Evolutionary conservation across 169 alveolate species (phyloP), one percentile per base, ranked within the genome.

Genomic region (Plasmodium relictum): DNA sequence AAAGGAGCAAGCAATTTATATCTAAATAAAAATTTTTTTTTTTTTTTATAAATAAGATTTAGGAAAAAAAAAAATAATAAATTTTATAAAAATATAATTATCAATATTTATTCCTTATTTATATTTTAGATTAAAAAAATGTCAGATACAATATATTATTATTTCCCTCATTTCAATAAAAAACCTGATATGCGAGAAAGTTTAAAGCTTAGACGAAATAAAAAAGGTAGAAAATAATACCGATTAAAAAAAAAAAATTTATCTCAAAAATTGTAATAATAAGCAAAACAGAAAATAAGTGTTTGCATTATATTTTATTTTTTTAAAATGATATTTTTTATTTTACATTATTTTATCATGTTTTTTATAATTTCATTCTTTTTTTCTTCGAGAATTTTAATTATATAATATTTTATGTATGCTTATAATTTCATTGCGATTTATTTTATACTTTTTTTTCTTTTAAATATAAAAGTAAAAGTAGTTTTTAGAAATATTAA

Each of bases 141-240:
- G 88, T 10, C 88, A 61, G 44, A 74, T 52, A 52, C 37, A 16
- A 24, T 44, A 22, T 61, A 61, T 61, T 66, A 61, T 61, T 66
- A 74, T 74, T 41, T 74, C 42, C 88, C 88, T 9, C 31, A 44
- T 10, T 74, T 74, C 45, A 74, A 61, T 31, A 74, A 59, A 68
- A 74, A 74, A 68, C 88, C 88, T n/a, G 74, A 74, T 74, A 74
- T 74, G 88, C 73, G 74, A 20, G 88, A 74, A 68, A 39, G 73
- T 41, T 42, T 74, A 68, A 24, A 41, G 16, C 24, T 31, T 16
- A 61, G 88, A 56, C 72, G 88, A 26, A 74, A 74, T 44, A 61
- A 68, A 74, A 74, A 74, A 63, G 74, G 88, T 74, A 74, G 9
- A 26, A 41, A 4, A 69, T 20, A 18, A 22, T 20, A 69, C 8